Evolutionary conservation across 768 basidiomycete genomes (phyloP).

Genomic region (Serendipita sp.): DNA sequence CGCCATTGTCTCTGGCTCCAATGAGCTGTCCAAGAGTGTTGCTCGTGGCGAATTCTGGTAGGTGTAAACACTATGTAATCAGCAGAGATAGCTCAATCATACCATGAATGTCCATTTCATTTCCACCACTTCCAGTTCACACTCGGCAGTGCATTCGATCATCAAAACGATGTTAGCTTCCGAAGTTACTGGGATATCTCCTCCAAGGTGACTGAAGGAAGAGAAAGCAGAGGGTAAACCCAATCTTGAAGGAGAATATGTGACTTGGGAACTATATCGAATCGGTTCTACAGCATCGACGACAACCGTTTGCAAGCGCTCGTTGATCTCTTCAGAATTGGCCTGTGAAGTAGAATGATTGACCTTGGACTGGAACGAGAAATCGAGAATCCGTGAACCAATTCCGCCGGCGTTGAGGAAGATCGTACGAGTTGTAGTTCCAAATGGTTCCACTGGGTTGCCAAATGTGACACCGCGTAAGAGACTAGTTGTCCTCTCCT

Average conservation of each 20-base stretch:
- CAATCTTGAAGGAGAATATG: constrained; percentile 32
- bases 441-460: constrained; percentile 42
- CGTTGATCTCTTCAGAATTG: constrained; percentile 27
- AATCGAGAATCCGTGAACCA: constrained; percentile 62
- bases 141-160: constrained; percentile 41
- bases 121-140: constrained; percentile 36
- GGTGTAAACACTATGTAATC: not conserved
- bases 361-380: constrained; percentile 54
- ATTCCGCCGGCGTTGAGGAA: constrained; percentile 45
- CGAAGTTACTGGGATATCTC: constrained; percentile 34
- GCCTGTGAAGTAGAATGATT: constrained; percentile 14
- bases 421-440: constrained; percentile 43
- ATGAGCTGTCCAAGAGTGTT: not conserved
- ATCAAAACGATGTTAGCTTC: constrained; percentile 42
- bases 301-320: constrained; percentile 48
- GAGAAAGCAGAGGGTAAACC: constrained; percentile 36
- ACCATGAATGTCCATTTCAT: constrained; percentile 37
- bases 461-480: constrained; percentile 59
- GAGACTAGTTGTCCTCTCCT: constrained; percentile 49
- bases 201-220: constrained; percentile 34
- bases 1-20: constrained; percentile 31
- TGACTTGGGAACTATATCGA: constrained; percentile 33
- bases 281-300: constrained; percentile 57
- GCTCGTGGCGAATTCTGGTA: not conserved
- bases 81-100: constrained; percentile 10